Base-by-base conservation (phyloP, 2,329 filamentous ascomycete species). In the Aureobasidium sp. region DNA sequence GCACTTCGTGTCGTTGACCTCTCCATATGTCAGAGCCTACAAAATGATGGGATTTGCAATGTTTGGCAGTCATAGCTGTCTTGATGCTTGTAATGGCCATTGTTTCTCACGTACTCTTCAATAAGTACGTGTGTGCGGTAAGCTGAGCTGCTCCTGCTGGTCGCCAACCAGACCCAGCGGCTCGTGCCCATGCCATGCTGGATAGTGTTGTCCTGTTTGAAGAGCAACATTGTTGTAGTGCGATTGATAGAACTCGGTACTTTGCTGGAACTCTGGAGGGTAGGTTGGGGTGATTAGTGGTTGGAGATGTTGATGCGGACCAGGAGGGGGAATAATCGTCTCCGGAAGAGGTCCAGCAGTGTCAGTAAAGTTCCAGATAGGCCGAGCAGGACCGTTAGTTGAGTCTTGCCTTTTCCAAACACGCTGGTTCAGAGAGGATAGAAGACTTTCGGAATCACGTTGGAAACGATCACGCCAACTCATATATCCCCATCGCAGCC, bases 401-500 rank as follows among this genome's bases (percentile, higher is more conserved):
- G 42, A 57, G 31, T 63, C 62, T 14, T 65, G 62, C 31, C 73
- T 55, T n/a, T 72, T 69, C 31, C 71, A 69, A 4, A 71, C 65
- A 8, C 76, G 74, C 42, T 73, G 71, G 45, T 77, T 75, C 0
- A 81, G 72, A 20, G 77, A 73, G 11, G 75, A 71, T 2, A 75
- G 70, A 42, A 79, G 71, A 0, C 68, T 63, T 1, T 74, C 71
- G 0, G 77, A 77, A 61, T 80, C 78, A 22, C 71, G 73, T 63
- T 78, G 76, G 66, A 79, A 81, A 17, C 77, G 75, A 59, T 80
- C 77, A 20, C 75, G 77, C 78, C 78, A 80, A 66, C 77, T 77
- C 62, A 78, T 78, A 65, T 78, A 79, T 29, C 79, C 79, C 67
- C 79, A 81, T 15, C 78, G 72, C 22, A 77, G 69, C 17, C 79